A percentile compares a stretch with the other conserved stretches of the same genome.
Evolutionary conservation across 2,329 filamentous ascomycete genomes (phyloP).

Genomic region (Alternaria sp.): DNA sequence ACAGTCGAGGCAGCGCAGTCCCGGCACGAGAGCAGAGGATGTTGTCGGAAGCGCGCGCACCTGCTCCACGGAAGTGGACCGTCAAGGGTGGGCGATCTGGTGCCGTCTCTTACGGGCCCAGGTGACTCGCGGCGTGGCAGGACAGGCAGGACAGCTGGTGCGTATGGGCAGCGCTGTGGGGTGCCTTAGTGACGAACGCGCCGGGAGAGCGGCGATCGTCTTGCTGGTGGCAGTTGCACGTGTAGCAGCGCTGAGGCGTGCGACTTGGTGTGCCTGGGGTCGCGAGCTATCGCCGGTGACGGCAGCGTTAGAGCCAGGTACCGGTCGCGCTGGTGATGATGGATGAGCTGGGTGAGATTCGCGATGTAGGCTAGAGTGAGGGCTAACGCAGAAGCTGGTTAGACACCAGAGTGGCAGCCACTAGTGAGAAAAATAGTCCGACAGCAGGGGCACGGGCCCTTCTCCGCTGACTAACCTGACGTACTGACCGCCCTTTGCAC

Average conservation of each 20-base stretch:
- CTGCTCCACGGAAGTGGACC: slow-evolving; percentile 8
- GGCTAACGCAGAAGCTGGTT: slow-evolving; percentile 39
- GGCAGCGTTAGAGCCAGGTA: slow-evolving; percentile 38
- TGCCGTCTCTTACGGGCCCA: slow-evolving; percentile 21
- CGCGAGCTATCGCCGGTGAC: slow-evolving; percentile 28
- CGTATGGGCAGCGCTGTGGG: slow-evolving; percentile 14
- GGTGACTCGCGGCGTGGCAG: slow-evolving; percentile 24
- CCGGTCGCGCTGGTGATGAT: slow-evolving; percentile 25
- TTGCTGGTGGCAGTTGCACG: slow-evolving; percentile 38
- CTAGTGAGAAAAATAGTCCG: slow-evolving; percentile 29
- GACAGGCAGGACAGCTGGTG: slow-evolving; percentile 8
- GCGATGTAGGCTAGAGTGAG: slow-evolving; percentile 44
- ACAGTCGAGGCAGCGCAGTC: slow-evolving; percentile 6
- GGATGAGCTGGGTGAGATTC: slow-evolving; percentile 42
- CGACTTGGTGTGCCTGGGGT: slow-evolving; percentile 27
- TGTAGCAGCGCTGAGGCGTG: slow-evolving; percentile 41
- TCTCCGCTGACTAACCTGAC: slow-evolving; percentile 27
- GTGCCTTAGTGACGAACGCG: slow-evolving; percentile 21
- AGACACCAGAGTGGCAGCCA: slow-evolving; percentile 36
- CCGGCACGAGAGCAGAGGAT: neutral
- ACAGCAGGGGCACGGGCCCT: neutral
- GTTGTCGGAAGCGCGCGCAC: slow-evolving; percentile 11
- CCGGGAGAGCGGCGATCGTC: slow-evolving; percentile 23
- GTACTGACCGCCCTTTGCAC: slow-evolving; percentile 17
- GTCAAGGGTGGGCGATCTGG: slow-evolving; percentile 18